Conservation (phyloP, 2,329 filamentous ascomycete species). For the Fusarium veterinarium region DNA sequence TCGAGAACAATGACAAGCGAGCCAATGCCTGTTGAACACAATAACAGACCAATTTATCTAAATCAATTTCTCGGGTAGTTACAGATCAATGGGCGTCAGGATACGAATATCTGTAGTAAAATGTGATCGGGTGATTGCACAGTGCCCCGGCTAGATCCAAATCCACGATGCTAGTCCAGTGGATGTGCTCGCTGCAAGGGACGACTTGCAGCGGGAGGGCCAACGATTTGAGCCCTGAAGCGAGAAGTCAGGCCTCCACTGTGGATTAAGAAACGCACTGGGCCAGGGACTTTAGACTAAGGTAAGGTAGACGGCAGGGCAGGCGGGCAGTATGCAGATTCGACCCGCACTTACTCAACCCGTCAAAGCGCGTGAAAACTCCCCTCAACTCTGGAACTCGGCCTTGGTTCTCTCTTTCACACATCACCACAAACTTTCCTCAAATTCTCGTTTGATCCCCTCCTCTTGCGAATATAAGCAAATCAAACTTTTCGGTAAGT, state of each 20-base stretch:
- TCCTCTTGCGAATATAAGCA: conserved; percentile 19
- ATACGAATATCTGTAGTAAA: conserved; percentile 9
- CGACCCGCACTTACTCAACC: conserved; percentile 44
- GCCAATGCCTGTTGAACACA: conserved; percentile 17
- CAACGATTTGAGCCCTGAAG: conserved; percentile 43
- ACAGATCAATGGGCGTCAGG: conserved; percentile 11
- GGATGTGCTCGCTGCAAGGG: conserved; percentile 38
- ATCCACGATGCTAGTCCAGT: conserved; percentile 7
- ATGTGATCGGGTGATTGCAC: conserved; percentile 35
- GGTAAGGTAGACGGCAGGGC: conserved; percentile 17
- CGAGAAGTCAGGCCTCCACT: conserved; percentile 31
- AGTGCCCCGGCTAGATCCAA: conserved; percentile 22
- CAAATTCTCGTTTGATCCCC: conserved; percentile 19
- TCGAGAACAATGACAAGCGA: conserved; percentile 4
- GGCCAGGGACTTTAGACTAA: conserved; percentile 13
- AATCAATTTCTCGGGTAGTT: conserved; percentile 27
- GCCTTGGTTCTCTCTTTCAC: conserved; percentile 24
- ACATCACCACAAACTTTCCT: conserved; percentile 35
- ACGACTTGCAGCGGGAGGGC: conserved; percentile 33
- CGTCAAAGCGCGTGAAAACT: conserved; percentile 36
- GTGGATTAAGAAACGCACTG: conserved; percentile 19
- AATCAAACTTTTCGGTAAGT: conserved; percentile 19
- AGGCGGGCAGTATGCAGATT: conserved; percentile 3
- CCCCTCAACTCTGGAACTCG: conserved; percentile 9
- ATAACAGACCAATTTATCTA: conserved; percentile 11